These are phyloP conservation scores for Pichia nakasei DNA, from an alignment of 805 yeast species.

Conservation along the genomic window DNA sequence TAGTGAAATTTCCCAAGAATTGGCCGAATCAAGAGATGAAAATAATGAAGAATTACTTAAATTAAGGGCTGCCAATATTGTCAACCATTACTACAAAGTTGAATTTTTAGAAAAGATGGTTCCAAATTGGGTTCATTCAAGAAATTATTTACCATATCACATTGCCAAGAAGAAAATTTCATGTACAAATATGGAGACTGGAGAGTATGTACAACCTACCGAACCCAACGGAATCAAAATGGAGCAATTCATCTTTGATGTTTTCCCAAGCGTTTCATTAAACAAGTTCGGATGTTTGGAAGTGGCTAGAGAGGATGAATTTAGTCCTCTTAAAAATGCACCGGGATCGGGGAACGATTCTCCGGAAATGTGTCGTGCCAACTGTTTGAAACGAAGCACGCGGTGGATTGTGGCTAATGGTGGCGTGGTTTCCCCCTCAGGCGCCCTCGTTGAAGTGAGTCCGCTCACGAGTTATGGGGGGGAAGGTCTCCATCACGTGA, in stretches of 20 bases:
- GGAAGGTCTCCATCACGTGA: constrained; percentile 42
- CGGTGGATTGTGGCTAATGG: constrained; percentile 68
- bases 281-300: constrained; percentile 82
- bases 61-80: constrained; percentile 93
- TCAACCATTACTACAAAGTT: constrained; percentile 89
- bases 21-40: constrained; percentile 54
- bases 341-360: constrained; percentile 76
- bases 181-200: constrained; percentile 38
- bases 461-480: constrained; percentile 68
- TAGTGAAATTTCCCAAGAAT: constrained; percentile 73
- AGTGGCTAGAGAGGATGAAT: constrained; percentile 77
- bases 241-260: constrained; percentile 96
- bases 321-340: constrained; percentile 90
- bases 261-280: constrained; percentile 70
- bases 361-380: constrained; percentile 69
- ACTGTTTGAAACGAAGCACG: constrained; percentile 58
- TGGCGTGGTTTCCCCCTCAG: constrained; percentile 53
- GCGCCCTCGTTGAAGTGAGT: constrained; percentile 62
- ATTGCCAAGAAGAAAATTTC: constrained; percentile 83
- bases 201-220: constrained; percentile 48
- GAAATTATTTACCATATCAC: constrained; percentile 77
- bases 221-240: constrained; percentile 79
- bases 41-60: constrained; percentile 47
- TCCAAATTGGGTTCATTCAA: constrained; percentile 62
- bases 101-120: constrained; percentile 53